These are phyloP conservation scores for Coemansia sp. DNA, from an alignment of 192 early-diverging fungal species.

Conservation along the genomic window DNA sequence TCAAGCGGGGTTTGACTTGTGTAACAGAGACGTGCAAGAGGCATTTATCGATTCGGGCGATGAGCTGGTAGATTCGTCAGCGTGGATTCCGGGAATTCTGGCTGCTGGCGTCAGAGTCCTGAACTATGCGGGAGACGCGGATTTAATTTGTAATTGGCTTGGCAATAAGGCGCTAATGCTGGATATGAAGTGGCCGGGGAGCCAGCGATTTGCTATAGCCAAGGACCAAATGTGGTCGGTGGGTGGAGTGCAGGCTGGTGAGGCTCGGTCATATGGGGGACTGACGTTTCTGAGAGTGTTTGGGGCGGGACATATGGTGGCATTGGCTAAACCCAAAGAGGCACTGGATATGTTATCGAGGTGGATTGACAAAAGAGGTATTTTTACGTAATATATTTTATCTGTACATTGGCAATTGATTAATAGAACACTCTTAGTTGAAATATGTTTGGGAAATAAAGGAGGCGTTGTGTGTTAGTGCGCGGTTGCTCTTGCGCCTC, in stretches of 20 bases:
- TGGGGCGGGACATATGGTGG: slow-evolving; percentile 87
- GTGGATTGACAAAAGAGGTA: slow-evolving; percentile 65
- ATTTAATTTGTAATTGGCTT: slow-evolving; percentile 87
- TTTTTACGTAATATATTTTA: slow-evolving; percentile 17
- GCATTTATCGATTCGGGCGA: slow-evolving; percentile 72
- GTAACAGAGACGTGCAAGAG: slow-evolving; percentile 76
- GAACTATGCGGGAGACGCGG: slow-evolving; percentile 89
- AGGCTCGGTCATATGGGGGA: slow-evolving; percentile 65
- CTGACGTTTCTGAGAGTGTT: slow-evolving; percentile 87
- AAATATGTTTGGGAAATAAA: not conserved
- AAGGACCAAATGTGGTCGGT: slow-evolving; percentile 75
- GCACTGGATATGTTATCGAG: slow-evolving; percentile 80
- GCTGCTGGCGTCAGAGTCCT: slow-evolving; percentile 75
- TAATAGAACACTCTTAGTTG: not conserved
- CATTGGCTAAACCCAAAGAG: slow-evolving; percentile 83
- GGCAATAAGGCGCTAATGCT: slow-evolving; percentile 83
- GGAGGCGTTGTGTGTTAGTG: not conserved
- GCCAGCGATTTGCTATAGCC: slow-evolving; percentile 68
- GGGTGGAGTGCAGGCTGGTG: slow-evolving; percentile 57
- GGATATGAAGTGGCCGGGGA: slow-evolving; percentile 80
- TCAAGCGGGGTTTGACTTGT: slow-evolving; percentile 63
- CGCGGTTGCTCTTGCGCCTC: slow-evolving; percentile 60
- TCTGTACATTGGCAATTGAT: not conserved
- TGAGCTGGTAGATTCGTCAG: slow-evolving; percentile 66
- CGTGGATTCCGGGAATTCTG: slow-evolving; percentile 65